These are phyloP conservation scores for Cyberlindnera xishuangbannaensis DNA, from an alignment of 805 yeast genomes.

Conservation along the genomic window DNA sequence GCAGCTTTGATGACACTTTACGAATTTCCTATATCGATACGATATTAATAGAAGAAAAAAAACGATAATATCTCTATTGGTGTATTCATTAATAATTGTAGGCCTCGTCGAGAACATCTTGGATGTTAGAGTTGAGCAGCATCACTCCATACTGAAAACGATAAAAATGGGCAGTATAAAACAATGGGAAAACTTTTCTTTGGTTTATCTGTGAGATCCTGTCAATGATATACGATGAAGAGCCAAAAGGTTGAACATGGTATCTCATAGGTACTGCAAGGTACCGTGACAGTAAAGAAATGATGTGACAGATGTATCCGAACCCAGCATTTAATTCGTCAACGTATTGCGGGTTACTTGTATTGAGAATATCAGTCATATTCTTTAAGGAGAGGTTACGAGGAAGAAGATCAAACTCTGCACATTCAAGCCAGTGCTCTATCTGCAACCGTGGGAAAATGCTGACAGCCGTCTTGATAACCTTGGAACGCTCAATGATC, in stretches of 20 bases:
- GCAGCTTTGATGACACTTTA: too few relatives aligned
- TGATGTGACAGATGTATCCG: slow-evolving; percentile 32
- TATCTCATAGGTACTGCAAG: slow-evolving; percentile 33
- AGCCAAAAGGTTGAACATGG: slow-evolving; percentile 34
- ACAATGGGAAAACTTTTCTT: slow-evolving; percentile 33
- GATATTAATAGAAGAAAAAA: too few relatives aligned
- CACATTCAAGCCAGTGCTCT: slow-evolving; percentile 15
- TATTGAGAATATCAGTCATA: slow-evolving; percentile 10
- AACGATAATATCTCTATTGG: too few relatives aligned
- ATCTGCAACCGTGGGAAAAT: slow-evolving; percentile 30
- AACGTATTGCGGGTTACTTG: slow-evolving; percentile 11
- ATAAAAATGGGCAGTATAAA: slow-evolving; percentile 31
- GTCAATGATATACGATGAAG: slow-evolving; percentile 35
- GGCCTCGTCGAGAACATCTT: slow-evolving; percentile 25
- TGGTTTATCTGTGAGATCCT: slow-evolving; percentile 29
- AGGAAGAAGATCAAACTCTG: slow-evolving; percentile 26
- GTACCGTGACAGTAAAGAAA: slow-evolving; percentile 28
- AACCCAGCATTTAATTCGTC: slow-evolving; percentile 28
- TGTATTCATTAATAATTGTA: slow-evolving; percentile 10
- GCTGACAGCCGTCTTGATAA: slow-evolving; percentile 18
- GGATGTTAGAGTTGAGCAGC: slow-evolving; percentile 31
- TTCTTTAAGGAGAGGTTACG: slow-evolving; percentile 12
- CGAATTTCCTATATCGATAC: too few relatives aligned
- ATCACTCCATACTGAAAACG: slow-evolving; percentile 36
- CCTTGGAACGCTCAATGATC: slow-evolving; percentile 14